These are phyloP conservation scores for Metarhizium robertsii DNA, from an alignment of 2,329 filamentous ascomycete species.

Conservation along the genomic window DNA sequence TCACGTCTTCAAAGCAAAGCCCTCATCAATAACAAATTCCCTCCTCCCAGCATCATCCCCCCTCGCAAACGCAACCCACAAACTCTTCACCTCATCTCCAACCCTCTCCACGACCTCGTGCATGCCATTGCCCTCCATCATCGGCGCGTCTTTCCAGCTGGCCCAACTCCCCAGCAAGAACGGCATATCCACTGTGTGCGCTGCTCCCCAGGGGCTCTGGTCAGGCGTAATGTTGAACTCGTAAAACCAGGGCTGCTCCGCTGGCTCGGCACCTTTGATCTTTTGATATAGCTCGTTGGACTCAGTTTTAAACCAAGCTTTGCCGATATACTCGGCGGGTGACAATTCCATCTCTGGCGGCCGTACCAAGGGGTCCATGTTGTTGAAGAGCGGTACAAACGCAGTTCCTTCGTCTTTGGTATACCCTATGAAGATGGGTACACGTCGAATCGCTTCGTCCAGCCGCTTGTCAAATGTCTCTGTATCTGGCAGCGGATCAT, in stretches of 20 bases:
- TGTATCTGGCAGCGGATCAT: too few relatives aligned
- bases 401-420: conserved; percentile 4
- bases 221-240: conserved; percentile 4
- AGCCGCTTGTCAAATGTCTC: not conserved
- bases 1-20: not conserved
- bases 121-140: conserved; percentile 6
- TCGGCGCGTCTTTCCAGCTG: conserved; percentile 12
- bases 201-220: conserved; percentile 3
- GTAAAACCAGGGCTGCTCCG: conserved; percentile 1
- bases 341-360: too few relatives aligned
- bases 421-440: conserved; percentile 6
- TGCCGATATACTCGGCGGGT: too few relatives aligned
- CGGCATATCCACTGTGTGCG: conserved; percentile 12
- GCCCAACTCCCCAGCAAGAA: conserved; percentile 5
- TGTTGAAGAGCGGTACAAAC: not conserved
- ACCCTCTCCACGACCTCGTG: conserved; percentile 4
- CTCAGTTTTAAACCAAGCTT: too few relatives aligned
- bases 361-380: too few relatives aligned
- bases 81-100: conserved; percentile 5
- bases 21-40: conserved; percentile 1
- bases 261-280: too few relatives aligned
- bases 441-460: not conserved
- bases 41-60: not conserved
- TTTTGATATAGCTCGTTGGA: too few relatives aligned
- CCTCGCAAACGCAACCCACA: conserved; percentile 10